Conservation (phyloP, 108 stramenopile genomes). For the Nitzschia sp. region DNA sequence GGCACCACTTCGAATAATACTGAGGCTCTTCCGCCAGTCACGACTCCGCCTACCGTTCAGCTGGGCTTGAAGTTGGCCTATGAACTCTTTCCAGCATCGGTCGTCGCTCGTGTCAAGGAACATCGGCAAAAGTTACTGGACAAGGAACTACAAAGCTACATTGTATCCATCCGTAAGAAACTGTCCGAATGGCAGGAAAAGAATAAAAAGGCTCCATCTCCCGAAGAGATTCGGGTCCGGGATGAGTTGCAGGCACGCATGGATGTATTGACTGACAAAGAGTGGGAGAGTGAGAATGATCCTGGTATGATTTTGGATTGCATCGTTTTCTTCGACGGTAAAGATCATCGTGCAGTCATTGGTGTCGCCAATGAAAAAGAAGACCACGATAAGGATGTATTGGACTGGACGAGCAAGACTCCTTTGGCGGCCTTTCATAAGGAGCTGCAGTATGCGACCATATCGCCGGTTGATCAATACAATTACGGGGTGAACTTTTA, state of each 20-base stretch:
- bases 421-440: conserved; percentile 68
- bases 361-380: conserved; percentile 26
- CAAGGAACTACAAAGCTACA: conserved; percentile 5
- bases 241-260: conserved; percentile 43
- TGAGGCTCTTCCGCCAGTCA: background rate
- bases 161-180: conserved; percentile 11
- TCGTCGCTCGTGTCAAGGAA: conserved; percentile 47
- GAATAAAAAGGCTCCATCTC: background rate
- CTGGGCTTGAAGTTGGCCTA: conserved; percentile 64
- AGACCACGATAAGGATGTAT: conserved; percentile 37
- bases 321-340: conserved; percentile 65
- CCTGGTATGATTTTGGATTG: conserved; percentile 79
- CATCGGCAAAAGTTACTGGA: conserved; percentile 41
- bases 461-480: conserved; percentile 50
- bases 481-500: conserved; percentile 79
- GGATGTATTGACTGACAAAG: conserved; percentile 35
- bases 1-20: background rate
- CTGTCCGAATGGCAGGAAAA: conserved; percentile 27
- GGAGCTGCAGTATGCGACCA: conserved; percentile 40
- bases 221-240: conserved; percentile 24
- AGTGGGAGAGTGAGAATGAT: conserved; percentile 61
- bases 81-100: conserved; percentile 53
- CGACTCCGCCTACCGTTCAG: conserved; percentile 25
- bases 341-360: conserved; percentile 60
- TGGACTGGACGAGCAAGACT: conserved; percentile 44